Evolutionary conservation across 805 yeast genomes (phyloP), one percentile per base, ranked within the genome.

Genomic region (Saccharomycopsis oosterbeekiorum): DNA sequence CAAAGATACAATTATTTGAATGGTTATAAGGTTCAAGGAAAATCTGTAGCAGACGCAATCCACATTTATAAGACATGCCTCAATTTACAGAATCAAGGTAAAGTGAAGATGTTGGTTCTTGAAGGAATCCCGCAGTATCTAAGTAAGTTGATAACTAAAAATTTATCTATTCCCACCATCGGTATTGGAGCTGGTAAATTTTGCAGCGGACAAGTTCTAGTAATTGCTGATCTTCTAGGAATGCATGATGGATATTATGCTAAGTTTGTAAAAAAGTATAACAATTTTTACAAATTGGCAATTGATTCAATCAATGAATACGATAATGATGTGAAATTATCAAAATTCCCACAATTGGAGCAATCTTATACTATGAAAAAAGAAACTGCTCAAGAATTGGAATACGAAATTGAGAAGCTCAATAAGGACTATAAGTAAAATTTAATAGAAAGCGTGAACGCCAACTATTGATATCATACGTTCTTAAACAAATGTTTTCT

Each of bases 171-270:
- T 0, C 97, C 98, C 0, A 88, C 96, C 0, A 91, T 93, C 66
- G 99, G 99, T 2, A 93, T 93, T 57, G 99, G 99, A 4, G 97
- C 98, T 0, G 98, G 99, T 0, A 81, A 84, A 24, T 74, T 75
- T 9, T 86, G 93, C 9, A 82, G 88, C 41, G 98, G 97, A 0
- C 98, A 94, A 71, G 97, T 93, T 1, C 77, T 93, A 43, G 99
- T 93, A 0, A 84, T 88, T 71, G 82, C 89, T 3, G 99, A 93
- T 70, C 68, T 89, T 73, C 74, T 93, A 39, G 97, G 97, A 0
- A 82, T 86, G 88, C 83, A 83, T 54, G 78, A 79, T 0, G 76
- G 74, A 55, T 43, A 56, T 14, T 70, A 72, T 24, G 88, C 88
- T 1, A 88, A 87, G 69, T 92, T 94, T 72, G 93, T 90, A 34